Conservation (phyloP, 2,329 filamentous ascomycete genomes). For the Talaromyces albobiverticillius region DNA sequence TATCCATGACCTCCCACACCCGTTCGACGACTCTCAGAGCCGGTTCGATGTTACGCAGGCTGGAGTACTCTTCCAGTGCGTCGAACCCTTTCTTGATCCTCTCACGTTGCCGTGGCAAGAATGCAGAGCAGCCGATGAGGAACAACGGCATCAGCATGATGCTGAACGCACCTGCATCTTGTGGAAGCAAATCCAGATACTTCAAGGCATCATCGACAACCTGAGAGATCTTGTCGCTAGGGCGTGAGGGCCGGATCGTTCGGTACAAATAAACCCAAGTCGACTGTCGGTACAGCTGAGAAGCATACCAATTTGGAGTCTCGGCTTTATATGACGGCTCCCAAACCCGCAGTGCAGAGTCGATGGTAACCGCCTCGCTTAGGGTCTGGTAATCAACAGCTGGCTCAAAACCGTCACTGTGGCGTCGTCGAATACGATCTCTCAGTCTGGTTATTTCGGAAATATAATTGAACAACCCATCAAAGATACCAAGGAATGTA, state of each 20-base stretch:
- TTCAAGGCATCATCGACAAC: constrained; percentile 58
- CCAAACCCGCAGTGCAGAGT: constrained; percentile 72
- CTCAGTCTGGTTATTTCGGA: constrained; percentile 75
- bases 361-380: constrained; percentile 71
- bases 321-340: constrained; percentile 56
- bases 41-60: constrained; percentile 57
- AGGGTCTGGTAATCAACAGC: constrained; percentile 71
- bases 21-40: constrained; percentile 55
- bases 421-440: constrained; percentile 68
- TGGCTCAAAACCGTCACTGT: constrained; percentile 61
- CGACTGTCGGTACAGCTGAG: constrained; percentile 60
- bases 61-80: constrained; percentile 54
- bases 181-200: constrained; percentile 56
- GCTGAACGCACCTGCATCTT: constrained; percentile 55
- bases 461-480: constrained; percentile 76
- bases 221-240: constrained; percentile 53
- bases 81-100: constrained; percentile 55
- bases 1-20: constrained; percentile 61
- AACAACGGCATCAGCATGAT: constrained; percentile 62
- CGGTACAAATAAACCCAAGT: constrained; percentile 64
- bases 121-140: constrained; percentile 60
- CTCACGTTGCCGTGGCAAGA: constrained; percentile 53
- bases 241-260: constrained; percentile 57
- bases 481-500: constrained; percentile 73
- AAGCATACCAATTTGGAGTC: constrained; percentile 54